Evolutionary conservation across 495 filamentous ascomycete genomes (phyloP), one percentile per base, ranked within the genome.

Genomic region (Penicillium salamii): DNA sequence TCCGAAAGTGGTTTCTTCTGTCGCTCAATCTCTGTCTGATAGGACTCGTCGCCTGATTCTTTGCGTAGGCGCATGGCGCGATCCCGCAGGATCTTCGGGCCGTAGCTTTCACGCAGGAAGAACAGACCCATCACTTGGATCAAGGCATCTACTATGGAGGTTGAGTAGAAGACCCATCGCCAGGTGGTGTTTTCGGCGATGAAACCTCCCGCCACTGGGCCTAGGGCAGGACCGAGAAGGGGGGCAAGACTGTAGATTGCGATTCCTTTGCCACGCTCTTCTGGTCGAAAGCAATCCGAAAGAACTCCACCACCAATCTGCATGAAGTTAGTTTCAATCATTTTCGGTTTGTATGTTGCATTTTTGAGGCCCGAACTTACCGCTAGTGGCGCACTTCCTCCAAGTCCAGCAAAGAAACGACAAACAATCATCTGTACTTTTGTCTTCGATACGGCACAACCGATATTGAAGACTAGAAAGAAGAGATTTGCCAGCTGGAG

Each of bases 81-180:
- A 28, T 69, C 58, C 11, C 65, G 60, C 1, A 90, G 77, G 7
- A 90, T 70, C 31, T 74, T 75, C 0, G 86, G 86, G 1, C 74
- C 72, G 65, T 90, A 90, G 6, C 86, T 88, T 64, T 90, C 86
- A 45, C 76, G 80, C 0, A 91, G 75, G 57, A 82, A 81, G 59
- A 89, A 80, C 3, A 90, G 46, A 3, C 86, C 88, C 2, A 74
- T 68, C 18, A 78, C 4, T 59, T 88, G 86, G 48, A 90, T 78
- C 8, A 82, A 17, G 2, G 60, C 82, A 55, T 83, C 82, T 5
- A 74, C 77, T 45, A 89, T 85, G 1, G 82, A 78, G 7, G 80
- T 81, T 7, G 76, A 67, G 62, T 78, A 80, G 69, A 90, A 89
- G 20, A 80, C 70, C 86, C 86, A 90, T 31, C 84, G 73, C 86